Conservation (phyloP, 2,329 filamentous ascomycete species). For the Botrytis tulipae region DNA sequence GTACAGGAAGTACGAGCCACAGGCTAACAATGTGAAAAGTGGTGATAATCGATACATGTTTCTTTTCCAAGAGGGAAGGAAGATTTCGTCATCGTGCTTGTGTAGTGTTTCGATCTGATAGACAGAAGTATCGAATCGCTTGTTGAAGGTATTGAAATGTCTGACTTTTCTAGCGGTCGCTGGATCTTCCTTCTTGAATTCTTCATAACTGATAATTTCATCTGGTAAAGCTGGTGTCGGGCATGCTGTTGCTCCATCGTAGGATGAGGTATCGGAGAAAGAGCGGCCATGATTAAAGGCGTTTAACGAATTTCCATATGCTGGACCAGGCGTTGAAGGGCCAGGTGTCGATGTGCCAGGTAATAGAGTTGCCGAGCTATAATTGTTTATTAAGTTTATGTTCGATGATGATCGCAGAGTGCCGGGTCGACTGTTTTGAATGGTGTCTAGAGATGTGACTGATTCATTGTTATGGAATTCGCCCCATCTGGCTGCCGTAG, state of each 20-base stretch:
- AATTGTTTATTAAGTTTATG: conserved; percentile 11
- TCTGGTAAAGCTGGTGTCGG: conserved; percentile 13
- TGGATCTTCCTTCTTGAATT: conserved; percentile 15
- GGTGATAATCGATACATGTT: conserved; percentile 30
- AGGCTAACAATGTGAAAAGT: conserved; percentile 28
- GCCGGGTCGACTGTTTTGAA: background rate
- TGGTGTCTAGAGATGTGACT: conserved; percentile 4
- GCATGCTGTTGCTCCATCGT: conserved; percentile 16
- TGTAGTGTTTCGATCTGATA: conserved; percentile 27
- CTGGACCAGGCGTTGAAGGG: background rate
- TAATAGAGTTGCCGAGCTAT: conserved; percentile 11
- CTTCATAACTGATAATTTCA: conserved; percentile 8
- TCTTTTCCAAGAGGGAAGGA: conserved; percentile 28
- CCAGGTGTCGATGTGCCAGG: conserved; percentile 3
- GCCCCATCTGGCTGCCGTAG: background rate
- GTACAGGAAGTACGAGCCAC: conserved; percentile 42
- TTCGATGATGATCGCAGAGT: conserved; percentile 11
- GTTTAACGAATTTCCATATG: background rate
- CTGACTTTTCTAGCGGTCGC: background rate
- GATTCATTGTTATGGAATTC: conserved; percentile 10
- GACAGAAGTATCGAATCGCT: conserved; percentile 3
- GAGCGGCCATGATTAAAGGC: conserved; percentile 3
- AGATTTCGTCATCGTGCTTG: conserved; percentile 28
- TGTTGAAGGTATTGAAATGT: conserved; percentile 17
- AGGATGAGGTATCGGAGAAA: conserved; percentile 17